Conservation (phyloP, 2,329 filamentous ascomycete genomes). For the Ophiocordyceps camponoti-rufipedis region DNA sequence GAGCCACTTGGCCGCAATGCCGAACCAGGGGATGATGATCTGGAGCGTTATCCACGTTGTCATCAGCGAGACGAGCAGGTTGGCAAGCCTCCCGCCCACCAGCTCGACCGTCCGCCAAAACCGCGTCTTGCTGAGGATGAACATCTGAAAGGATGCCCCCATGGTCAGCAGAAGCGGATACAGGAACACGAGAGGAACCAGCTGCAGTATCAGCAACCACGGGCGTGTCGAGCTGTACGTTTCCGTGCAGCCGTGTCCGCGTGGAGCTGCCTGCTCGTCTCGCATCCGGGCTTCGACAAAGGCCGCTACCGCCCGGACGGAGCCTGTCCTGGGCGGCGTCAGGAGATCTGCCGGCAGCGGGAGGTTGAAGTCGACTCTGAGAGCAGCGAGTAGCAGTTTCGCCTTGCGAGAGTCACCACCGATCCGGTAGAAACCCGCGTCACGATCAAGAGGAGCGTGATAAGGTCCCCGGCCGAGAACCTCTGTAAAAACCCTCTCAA, state of each 20-base stretch:
- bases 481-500: conserved; percentile 20
- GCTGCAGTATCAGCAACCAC: conserved; percentile 28
- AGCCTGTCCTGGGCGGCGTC: conserved; percentile 22
- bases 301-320: conserved; percentile 19
- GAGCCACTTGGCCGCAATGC: conserved; percentile 33
- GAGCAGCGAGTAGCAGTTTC: conserved; percentile 7
- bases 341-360: conserved; percentile 30
- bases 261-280: conserved; percentile 1
- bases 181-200: conserved; percentile 28
- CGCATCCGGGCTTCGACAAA: conserved; percentile 13
- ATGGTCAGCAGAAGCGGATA: conserved; percentile 30
- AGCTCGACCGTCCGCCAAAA: conserved; percentile 18
- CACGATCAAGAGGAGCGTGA: conserved; percentile 15
- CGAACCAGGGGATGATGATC: conserved; percentile 23
- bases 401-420: conserved; percentile 30
- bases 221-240: conserved; percentile 29
- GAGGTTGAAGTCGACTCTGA: conserved; percentile 28
- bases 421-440: conserved; percentile 26
- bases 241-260: conserved; percentile 17
- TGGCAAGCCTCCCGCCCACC: conserved; percentile 25
- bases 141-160: conserved; percentile 33
- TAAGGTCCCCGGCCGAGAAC: conserved; percentile 11
- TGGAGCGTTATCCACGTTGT: conserved; percentile 21
- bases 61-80: conserved; percentile 25
- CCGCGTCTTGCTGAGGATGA: conserved; percentile 22